These are phyloP conservation scores for Epichloe bromicola DNA, from an alignment of 2,329 filamentous ascomycete species.

Conservation along the genomic window DNA sequence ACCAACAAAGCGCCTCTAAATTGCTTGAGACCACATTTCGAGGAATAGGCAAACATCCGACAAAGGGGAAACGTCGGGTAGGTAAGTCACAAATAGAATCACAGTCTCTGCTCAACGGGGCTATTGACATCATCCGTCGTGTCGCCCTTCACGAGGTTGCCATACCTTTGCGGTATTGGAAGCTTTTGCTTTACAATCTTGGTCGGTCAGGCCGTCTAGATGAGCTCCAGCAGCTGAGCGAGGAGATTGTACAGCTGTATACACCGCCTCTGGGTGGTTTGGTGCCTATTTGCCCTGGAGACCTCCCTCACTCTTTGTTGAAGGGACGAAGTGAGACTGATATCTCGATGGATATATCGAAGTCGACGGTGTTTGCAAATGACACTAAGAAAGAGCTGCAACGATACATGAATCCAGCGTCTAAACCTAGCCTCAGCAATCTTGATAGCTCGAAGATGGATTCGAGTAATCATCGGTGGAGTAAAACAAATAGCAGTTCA, in stretches of 20 bases:
- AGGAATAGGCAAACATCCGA: constrained; percentile 16
- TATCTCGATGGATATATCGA: background rate
- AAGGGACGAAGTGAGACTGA: background rate
- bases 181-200: constrained; percentile 29
- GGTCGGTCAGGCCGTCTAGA: constrained; percentile 29
- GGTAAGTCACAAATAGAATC: background rate
- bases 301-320: constrained; percentile 22
- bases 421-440: background rate
- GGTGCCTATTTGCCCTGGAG: constrained; percentile 30
- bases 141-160: constrained; percentile 19
- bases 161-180: constrained; percentile 28
- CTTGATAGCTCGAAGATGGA: background rate
- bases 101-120: constrained; percentile 15
- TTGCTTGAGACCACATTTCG: constrained; percentile 16
- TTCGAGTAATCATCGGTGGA: background rate
- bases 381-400: background rate
- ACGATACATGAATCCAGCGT: background rate
- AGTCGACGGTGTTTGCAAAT: background rate
- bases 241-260: constrained; percentile 30
- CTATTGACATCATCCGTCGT: constrained; percentile 17
- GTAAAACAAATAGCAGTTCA: background rate
- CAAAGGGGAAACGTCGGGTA: background rate
- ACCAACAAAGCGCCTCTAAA: constrained; percentile 14
- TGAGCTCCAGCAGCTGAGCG: constrained; percentile 30
- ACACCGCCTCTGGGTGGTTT: constrained; percentile 16